phyloP scores from a whole-genome alignment of 176 grass and related monocot species.

The Rhynchospora tenuis region DNA sequence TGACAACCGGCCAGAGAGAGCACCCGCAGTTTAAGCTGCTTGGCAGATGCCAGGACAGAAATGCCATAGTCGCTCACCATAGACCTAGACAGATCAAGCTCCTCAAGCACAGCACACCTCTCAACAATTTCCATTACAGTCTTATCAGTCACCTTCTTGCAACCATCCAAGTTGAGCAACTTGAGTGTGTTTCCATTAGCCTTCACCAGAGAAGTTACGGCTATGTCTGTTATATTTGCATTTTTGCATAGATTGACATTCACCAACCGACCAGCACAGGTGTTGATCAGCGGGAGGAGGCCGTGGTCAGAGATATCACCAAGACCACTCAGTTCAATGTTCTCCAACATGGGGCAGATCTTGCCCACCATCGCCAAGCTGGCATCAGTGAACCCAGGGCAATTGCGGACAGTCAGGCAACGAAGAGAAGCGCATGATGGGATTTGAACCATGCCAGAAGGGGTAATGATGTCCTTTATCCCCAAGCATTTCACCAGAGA shows the following conservation, averaged over 20 bases:
- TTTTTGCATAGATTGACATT: constrained; percentile 75
- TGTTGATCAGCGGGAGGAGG: constrained; percentile 68
- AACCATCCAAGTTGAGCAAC: constrained; percentile 76
- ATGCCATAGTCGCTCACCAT: constrained; percentile 79
- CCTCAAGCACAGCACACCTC: constrained; percentile 50
- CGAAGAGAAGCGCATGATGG: constrained; percentile 57
- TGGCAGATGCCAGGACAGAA: constrained; percentile 56
- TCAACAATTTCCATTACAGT: constrained; percentile 64
- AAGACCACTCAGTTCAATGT: constrained; percentile 67
- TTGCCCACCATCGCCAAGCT: constrained; percentile 69
- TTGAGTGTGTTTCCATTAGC: constrained; percentile 58
- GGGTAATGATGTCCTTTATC: constrained; percentile 66
- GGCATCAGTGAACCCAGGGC: constrained; percentile 67
- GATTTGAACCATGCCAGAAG: constrained; percentile 41
- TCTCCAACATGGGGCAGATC: constrained; percentile 84
- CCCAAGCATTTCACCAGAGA: constrained; percentile 71
- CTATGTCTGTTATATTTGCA: constrained; percentile 59
- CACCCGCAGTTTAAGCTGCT: constrained; percentile 55
- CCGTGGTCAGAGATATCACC: constrained; percentile 55
- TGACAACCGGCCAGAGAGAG: constrained; percentile 72
- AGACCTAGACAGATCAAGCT: constrained; percentile 83
- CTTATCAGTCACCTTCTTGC: constrained; percentile 78
- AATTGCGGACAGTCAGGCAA: constrained; percentile 68
- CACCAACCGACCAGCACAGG: constrained; percentile 45
- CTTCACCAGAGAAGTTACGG: constrained; percentile 54